These are phyloP conservation scores for Oemleria cerasiformis DNA, from an alignment of 306 rosid species.

Conservation along the genomic window DNA sequence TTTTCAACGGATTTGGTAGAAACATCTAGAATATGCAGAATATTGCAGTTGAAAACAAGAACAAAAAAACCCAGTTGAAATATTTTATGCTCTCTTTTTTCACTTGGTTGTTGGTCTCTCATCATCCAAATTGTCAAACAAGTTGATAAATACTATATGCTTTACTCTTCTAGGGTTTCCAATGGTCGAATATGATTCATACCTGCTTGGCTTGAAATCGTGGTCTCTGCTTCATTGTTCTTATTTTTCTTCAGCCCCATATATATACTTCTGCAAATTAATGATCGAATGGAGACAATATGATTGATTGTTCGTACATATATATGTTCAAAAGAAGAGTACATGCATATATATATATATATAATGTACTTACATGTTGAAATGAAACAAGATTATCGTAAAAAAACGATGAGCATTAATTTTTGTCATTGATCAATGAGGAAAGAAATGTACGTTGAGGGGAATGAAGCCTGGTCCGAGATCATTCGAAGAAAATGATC, in stretches of 20 bases:
- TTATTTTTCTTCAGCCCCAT: neutral
- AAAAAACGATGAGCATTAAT: neutral
- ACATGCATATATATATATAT: neutral
- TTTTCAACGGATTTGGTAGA: constrained; percentile 39
- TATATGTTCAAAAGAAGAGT: neutral
- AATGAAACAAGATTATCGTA: neutral
- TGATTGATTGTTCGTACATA: neutral
- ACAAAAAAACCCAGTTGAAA: neutral
- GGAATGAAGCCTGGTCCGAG: constrained; percentile 99
- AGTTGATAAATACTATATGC: neutral
- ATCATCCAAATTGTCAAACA: constrained; percentile 13
- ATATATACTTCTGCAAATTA: constrained; percentile 1
- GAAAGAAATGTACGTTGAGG: constrained; percentile 45
- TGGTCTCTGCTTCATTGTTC: neutral
- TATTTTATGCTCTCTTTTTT: neutral
- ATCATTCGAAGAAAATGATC: constrained; percentile 31
- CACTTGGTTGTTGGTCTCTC: neutral
- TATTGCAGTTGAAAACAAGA: constrained; percentile 6
- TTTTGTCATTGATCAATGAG: neutral
- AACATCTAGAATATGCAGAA: constrained; percentile 26
- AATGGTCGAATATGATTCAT: neutral
- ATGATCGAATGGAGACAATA: neutral
- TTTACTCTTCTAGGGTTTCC: neutral
- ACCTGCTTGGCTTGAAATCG: neutral
- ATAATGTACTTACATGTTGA: neutral